Evolutionary conservation across 2,329 filamentous ascomycete species (phyloP).

Genomic region (Huntiella bhutanensis): DNA sequence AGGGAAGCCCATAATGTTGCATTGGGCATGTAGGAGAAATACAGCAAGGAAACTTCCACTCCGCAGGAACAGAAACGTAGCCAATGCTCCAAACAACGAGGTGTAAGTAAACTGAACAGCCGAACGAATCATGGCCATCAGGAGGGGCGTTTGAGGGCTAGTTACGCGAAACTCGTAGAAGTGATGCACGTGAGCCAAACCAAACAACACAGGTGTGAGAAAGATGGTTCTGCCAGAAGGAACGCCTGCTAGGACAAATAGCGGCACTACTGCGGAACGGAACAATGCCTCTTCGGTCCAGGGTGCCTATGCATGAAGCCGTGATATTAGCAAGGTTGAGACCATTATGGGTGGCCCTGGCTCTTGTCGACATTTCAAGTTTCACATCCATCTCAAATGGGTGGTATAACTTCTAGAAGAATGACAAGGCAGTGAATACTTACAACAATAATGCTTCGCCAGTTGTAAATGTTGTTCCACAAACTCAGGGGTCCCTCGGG

Average conservation of each 20-base stretch:
- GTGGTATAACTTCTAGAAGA: neutral
- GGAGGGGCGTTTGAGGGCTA: slow-evolving; percentile 48
- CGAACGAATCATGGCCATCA: slow-evolving; percentile 48
- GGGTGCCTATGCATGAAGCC: slow-evolving; percentile 34
- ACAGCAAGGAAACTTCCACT: slow-evolving; percentile 65
- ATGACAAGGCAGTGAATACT: slow-evolving; percentile 18
- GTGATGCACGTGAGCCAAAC: slow-evolving; percentile 84
- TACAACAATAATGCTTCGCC: slow-evolving; percentile 75
- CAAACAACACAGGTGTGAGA: slow-evolving; percentile 73
- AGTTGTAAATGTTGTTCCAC: slow-evolving; percentile 58
- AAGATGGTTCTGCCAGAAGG: slow-evolving; percentile 47
- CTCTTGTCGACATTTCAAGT: neutral
- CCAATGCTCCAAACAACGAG: slow-evolving; percentile 82
- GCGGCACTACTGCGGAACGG: slow-evolving; percentile 65
- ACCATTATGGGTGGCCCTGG: neutral
- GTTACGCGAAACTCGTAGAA: slow-evolving; percentile 84
- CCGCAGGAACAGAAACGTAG: slow-evolving; percentile 70
- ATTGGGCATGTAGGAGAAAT: slow-evolving; percentile 66
- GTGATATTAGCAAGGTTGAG: slow-evolving; percentile 6
- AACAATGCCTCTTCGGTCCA: slow-evolving; percentile 89
- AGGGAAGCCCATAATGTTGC: slow-evolving; percentile 81
- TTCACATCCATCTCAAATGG: neutral
- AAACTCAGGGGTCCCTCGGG: slow-evolving; percentile 37
- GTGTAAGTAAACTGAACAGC: slow-evolving; percentile 79
- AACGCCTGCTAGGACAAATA: slow-evolving; percentile 55